Conservation (phyloP, 2,329 filamentous ascomycete species). For the Ceratocystis destructans region DNA sequence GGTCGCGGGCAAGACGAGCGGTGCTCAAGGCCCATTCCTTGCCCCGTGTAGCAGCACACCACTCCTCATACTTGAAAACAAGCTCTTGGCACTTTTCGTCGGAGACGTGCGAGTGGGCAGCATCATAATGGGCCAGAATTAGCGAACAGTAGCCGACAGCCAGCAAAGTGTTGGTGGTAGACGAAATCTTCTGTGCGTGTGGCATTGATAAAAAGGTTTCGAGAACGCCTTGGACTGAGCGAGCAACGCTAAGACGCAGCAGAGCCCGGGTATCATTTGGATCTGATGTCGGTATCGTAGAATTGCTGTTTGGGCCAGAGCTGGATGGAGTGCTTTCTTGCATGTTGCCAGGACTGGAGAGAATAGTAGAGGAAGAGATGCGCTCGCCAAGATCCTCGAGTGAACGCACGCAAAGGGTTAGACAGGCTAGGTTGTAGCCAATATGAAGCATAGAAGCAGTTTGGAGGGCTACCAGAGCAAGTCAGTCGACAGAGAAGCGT, state of each 20-base stretch:
- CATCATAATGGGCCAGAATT: slow-evolving; percentile 18
- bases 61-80: slow-evolving; percentile 16
- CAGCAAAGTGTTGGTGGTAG: slow-evolving; percentile 16
- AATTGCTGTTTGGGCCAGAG: slow-evolving; percentile 5
- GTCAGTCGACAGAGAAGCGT: not conserved
- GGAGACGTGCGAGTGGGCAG: slow-evolving; percentile 15
- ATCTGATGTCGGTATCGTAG: not conserved
- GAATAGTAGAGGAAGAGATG: slow-evolving; percentile 15
- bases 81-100: slow-evolving; percentile 15
- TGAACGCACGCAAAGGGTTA: slow-evolving; percentile 18
- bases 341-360: not conserved
- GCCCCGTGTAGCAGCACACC: slow-evolving; percentile 16
- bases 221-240: slow-evolving; percentile 15
- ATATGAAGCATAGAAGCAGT: slow-evolving; percentile 19
- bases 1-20: slow-evolving; percentile 16
- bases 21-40: slow-evolving; percentile 18
- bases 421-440: slow-evolving; percentile 18
- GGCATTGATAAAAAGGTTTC: slow-evolving; percentile 18
- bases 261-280: slow-evolving; percentile 11
- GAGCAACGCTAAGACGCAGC: slow-evolving; percentile 14
- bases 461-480: slow-evolving; percentile 11
- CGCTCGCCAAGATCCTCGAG: slow-evolving; percentile 17
- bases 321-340: slow-evolving; percentile 14
- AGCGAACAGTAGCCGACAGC: slow-evolving; percentile 18
- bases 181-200: slow-evolving; percentile 17